phyloP scores from a whole-genome alignment of 305 asterid genomes.

The Fraxinus baroniana region DNA sequence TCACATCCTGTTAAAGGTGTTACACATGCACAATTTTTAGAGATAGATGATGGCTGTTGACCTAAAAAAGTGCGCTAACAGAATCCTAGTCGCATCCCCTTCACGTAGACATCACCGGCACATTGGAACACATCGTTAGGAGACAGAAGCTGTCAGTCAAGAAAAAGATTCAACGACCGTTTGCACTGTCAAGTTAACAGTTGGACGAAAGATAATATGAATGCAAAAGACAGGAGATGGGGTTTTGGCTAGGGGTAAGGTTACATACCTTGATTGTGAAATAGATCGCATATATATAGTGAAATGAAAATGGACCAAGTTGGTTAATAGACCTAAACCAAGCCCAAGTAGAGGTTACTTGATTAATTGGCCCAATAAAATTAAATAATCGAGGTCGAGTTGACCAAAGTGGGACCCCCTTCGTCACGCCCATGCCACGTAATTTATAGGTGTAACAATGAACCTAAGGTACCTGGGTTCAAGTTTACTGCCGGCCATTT shows the following conservation, averaged over 20 bases:
- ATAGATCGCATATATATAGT: too few relatives aligned
- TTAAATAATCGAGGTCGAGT: neutral
- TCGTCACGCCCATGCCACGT: neutral
- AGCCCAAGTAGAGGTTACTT: neutral
- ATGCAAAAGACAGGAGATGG: neutral
- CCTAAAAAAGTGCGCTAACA: neutral
- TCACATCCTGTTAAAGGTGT: neutral
- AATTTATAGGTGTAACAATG: neutral
- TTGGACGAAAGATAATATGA: neutral
- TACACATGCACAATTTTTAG: neutral
- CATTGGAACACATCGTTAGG: neutral
- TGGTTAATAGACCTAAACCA: neutral
- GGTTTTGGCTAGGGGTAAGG: too few relatives aligned
- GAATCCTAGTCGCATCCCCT: neutral
- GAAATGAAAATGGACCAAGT: neutral
- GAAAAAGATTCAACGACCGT: too few relatives aligned
- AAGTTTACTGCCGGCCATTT: neutral
- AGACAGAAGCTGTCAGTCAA: neutral
- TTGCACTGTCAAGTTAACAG: neutral
- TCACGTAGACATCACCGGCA: neutral
- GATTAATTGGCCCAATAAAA: neutral
- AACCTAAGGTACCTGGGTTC: neutral
- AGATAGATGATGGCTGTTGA: neutral
- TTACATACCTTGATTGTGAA: too few relatives aligned
- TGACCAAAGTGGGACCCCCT: neutral